Conservation (phyloP, 352 stramenopile genomes). For the Synura sp. region DNA sequence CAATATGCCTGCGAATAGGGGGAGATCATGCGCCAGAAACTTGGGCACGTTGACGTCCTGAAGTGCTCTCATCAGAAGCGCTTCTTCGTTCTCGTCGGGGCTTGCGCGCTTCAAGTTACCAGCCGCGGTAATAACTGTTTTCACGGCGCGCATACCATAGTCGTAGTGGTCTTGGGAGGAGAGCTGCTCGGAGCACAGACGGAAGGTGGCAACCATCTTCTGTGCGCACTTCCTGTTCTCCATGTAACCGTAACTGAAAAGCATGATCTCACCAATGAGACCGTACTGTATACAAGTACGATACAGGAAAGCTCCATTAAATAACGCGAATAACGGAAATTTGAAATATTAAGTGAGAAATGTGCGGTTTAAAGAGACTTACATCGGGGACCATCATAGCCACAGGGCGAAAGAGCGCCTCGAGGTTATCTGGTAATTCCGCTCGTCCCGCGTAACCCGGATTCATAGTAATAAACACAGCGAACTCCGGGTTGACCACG, state of each 20-base stretch:
- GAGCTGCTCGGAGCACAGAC: slow-evolving; percentile 87
- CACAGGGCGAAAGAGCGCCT: slow-evolving; percentile 86
- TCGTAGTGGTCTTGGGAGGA: slow-evolving; percentile 91
- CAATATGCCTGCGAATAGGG: slow-evolving; percentile 87
- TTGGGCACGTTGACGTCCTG: slow-evolving; percentile 92
- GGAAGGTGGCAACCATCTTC: slow-evolving; percentile 94
- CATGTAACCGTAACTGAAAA: slow-evolving; percentile 88
- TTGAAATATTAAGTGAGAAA: no score
- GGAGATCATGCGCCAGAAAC: slow-evolving; percentile 88
- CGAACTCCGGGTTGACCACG: slow-evolving; percentile 81
- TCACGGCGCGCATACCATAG: slow-evolving; percentile 92
- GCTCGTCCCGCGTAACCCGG: slow-evolving; percentile 86
- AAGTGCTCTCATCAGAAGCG: slow-evolving; percentile 78
- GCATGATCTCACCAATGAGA: slow-evolving; percentile 93
- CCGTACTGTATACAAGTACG: no score
- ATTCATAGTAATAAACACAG: slow-evolving; percentile 94
- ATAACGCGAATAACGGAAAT: no score
- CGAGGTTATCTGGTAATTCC: slow-evolving; percentile 87
- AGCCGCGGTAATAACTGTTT: slow-evolving; percentile 86
- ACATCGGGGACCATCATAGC: slow-evolving; percentile 95
- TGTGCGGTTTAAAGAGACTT: no score
- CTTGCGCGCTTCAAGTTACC: slow-evolving; percentile 88
- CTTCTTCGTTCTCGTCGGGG: slow-evolving; percentile 84
- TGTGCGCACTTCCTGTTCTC: slow-evolving; percentile 82
- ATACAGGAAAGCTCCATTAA: no score